Evolutionary conservation across 257 asterid species (phyloP).

Genomic region (Lycium ferocissimum): DNA sequence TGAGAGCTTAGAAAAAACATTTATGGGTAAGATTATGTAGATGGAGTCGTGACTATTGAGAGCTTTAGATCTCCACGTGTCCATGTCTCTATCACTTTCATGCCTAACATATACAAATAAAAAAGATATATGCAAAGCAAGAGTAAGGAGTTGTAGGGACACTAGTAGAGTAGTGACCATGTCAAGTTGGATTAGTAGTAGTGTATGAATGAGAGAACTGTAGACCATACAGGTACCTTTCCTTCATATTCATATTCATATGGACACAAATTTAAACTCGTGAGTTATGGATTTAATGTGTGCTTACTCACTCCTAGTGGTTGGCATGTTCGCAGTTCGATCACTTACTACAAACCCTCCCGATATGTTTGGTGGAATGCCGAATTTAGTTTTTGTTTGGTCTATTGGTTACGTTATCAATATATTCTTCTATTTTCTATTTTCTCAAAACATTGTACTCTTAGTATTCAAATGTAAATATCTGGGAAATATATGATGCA

Average conservation of each 20-base stretch:
- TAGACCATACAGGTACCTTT: slow-evolving; percentile 49
- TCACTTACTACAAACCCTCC: neutral
- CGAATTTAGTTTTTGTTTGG: neutral
- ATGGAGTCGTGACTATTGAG: slow-evolving; percentile 1
- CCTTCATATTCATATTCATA: slow-evolving; percentile 26
- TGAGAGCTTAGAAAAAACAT: neutral
- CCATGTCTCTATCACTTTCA: slow-evolving; percentile 1
- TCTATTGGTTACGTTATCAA: neutral
- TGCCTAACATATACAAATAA: neutral
- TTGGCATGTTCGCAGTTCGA: slow-evolving; percentile 6
- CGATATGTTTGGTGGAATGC: neutral
- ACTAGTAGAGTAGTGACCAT: slow-evolving; percentile 37
- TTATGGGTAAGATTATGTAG: neutral
- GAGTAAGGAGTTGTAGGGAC: slow-evolving; percentile 41
- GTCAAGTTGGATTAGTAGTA: slow-evolving; percentile 39
- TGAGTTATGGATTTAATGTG: slow-evolving; percentile 26
- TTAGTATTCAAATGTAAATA: neutral
- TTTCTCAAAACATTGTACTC: too few relatives aligned
- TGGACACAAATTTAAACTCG: slow-evolving; percentile 32
- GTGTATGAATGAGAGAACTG: slow-evolving; percentile 33
- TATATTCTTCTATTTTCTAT: too few relatives aligned
- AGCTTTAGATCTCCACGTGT: slow-evolving; percentile 14
- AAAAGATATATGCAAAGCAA: slow-evolving; percentile 14
- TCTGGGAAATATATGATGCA: neutral
- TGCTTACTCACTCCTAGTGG: slow-evolving; percentile 15